These are phyloP conservation scores for Actinomortierella wolfii DNA, from an alignment of 371 early-diverging fungal species.

Conservation along the genomic window DNA sequence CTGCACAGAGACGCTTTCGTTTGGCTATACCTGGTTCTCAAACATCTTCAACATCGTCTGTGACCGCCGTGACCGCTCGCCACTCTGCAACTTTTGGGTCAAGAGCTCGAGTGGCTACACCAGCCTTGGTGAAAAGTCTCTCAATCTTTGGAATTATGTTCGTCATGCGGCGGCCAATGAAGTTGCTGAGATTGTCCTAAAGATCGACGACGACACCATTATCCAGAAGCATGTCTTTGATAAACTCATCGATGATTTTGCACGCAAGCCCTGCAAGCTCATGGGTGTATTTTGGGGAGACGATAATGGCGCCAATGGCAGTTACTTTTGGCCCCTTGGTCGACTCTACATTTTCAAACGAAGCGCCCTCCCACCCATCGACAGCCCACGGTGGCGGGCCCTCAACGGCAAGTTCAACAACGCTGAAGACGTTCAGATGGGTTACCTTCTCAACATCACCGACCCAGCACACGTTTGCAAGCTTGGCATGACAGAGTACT, in stretches of 20 bases:
- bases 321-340: slow-evolving; percentile 4
- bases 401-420: slow-evolving; percentile 3
- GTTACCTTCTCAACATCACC: neutral
- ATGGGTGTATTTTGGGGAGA: neutral
- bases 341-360: slow-evolving; percentile 8
- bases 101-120: slow-evolving; percentile 6
- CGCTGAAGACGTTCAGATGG: slow-evolving; percentile 6
- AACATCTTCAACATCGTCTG: slow-evolving; percentile 8
- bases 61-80: slow-evolving; percentile 1
- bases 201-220: slow-evolving; percentile 11
- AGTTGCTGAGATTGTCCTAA: neutral
- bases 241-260: slow-evolving; percentile 6
- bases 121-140: slow-evolving; percentile 6
- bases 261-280: neutral
- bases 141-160: slow-evolving; percentile 2
- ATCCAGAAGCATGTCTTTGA: slow-evolving; percentile 10
- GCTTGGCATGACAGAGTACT: neutral
- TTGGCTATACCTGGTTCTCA: slow-evolving; percentile 11
- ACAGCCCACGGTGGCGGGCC: neutral
- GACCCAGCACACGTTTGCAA: neutral
- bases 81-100: neutral
- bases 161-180: neutral
- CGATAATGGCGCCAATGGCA: neutral
- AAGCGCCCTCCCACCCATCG: neutral
- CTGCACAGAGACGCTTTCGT: slow-evolving; percentile 7